Percentiles rank a stretch among this genome's conserved stretches.
These are phyloP conservation scores for Hansenula lynferdii DNA, from an alignment of 1,139 yeast genomes.

Conservation along the genomic window DNA sequence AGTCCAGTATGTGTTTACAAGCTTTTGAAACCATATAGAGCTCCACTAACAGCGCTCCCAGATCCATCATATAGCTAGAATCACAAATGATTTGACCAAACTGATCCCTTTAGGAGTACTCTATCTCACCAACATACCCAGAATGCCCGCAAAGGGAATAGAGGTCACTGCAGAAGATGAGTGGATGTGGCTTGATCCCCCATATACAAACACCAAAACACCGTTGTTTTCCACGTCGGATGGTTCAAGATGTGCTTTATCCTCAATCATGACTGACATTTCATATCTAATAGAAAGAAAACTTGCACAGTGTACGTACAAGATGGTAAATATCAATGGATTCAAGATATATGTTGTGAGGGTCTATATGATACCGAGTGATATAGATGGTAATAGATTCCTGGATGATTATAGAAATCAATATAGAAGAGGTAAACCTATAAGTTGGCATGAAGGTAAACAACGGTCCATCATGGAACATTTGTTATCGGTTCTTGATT, in stretches of 20 bases:
- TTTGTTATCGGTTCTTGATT: slow-evolving; percentile 36
- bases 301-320: slow-evolving; percentile 42
- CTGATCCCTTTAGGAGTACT: slow-evolving; percentile 47
- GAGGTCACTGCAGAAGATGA: slow-evolving; percentile 30
- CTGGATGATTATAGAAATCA: slow-evolving; percentile 30
- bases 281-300: slow-evolving; percentile 36
- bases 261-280: slow-evolving; percentile 29
- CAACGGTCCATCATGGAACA: slow-evolving; percentile 30
- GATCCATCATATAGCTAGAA: slow-evolving; percentile 7
- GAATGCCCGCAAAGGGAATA: slow-evolving; percentile 24
- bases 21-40: not conserved
- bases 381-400: slow-evolving; percentile 33
- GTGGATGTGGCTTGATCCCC: slow-evolving; percentile 54
- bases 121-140: slow-evolving; percentile 37
- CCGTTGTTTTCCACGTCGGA: slow-evolving; percentile 10
- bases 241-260: slow-evolving; percentile 8
- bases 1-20: not conserved
- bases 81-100: slow-evolving; percentile 36
- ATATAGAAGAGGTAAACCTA: slow-evolving; percentile 25
- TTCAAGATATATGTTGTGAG: slow-evolving; percentile 29
- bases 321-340: slow-evolving; percentile 14
- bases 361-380: slow-evolving; percentile 45
- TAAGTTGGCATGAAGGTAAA: slow-evolving; percentile 25
- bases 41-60: not conserved
- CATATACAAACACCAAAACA: slow-evolving; percentile 18